phyloP scores from a whole-genome alignment of 1,284 basidiomycete species.

The Cerrena zonata region DNA sequence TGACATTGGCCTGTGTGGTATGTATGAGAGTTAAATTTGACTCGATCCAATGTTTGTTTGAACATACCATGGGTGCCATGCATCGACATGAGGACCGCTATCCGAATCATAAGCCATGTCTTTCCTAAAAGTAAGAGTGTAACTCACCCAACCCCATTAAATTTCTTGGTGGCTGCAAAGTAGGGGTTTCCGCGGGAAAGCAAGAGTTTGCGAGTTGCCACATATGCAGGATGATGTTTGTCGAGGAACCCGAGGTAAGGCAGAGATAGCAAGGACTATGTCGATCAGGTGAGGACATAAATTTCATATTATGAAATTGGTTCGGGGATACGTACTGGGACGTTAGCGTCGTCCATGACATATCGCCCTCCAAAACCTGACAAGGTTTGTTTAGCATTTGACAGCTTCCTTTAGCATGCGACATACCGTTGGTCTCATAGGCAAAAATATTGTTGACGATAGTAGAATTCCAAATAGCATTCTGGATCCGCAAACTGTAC shows the following conservation, averaged over 20 bases:
- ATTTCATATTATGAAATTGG: constrained; percentile 1
- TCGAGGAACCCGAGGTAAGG: constrained; percentile 74
- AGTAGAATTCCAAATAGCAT: constrained; percentile 61
- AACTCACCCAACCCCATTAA: constrained; percentile 62
- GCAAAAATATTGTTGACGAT: constrained; percentile 65
- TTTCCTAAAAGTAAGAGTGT: not conserved
- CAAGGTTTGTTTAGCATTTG: not conserved
- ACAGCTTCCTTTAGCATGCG: not conserved
- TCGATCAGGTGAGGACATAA: not conserved
- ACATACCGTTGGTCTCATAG: constrained; percentile 67
- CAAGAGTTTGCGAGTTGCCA: constrained; percentile 55
- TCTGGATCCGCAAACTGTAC: constrained; percentile 55
- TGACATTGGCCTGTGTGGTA: constrained; percentile 63
- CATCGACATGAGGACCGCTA: constrained; percentile 70
- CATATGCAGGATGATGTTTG: constrained; percentile 50
- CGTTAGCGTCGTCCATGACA: constrained; percentile 78
- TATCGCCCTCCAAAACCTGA: constrained; percentile 61
- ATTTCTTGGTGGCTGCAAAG: constrained; percentile 55
- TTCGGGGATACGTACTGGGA: constrained; percentile 48
- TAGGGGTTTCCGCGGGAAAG: constrained; percentile 66
- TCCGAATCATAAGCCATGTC: not conserved
- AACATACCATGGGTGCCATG: constrained; percentile 62
- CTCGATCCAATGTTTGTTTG: not conserved
- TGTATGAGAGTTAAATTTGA: not conserved
- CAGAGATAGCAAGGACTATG: constrained; percentile 66